These are phyloP conservation scores for Suhomyces terraborum DNA, from an alignment of 1,139 yeast species.

Conservation along the genomic window DNA sequence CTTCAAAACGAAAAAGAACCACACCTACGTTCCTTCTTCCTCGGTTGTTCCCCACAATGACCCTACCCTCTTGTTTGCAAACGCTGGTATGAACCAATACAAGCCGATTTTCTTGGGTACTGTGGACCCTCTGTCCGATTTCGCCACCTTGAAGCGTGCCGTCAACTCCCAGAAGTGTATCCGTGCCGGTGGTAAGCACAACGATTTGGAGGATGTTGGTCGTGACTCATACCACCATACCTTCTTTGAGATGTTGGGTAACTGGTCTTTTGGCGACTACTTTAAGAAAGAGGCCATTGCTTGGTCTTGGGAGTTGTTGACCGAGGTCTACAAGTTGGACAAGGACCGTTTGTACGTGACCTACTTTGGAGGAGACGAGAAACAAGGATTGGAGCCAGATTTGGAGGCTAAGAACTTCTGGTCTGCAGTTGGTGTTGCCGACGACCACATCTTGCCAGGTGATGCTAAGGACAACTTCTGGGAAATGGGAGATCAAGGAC, in stretches of 20 bases:
- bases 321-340: slow-evolving; percentile 77
- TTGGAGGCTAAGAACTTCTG: slow-evolving; percentile 88
- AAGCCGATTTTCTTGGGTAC: slow-evolving; percentile 96
- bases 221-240: slow-evolving; percentile 97
- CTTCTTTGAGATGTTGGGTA: slow-evolving; percentile 98
- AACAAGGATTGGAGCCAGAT: slow-evolving; percentile 87
- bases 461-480: slow-evolving; percentile 90
- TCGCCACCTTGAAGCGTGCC: slow-evolving; percentile 82
- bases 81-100: slow-evolving; percentile 99
- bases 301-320: slow-evolving; percentile 89
- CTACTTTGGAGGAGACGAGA: slow-evolving; percentile 90
- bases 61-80: slow-evolving; percentile 92
- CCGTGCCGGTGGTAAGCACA: slow-evolving; percentile 99
- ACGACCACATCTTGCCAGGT: slow-evolving; percentile 92
- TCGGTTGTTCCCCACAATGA: slow-evolving; percentile 97
- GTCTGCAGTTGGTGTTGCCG: slow-evolving; percentile 85
- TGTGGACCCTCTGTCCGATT: slow-evolving; percentile 90
- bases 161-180: slow-evolving; percentile 96
- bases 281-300: slow-evolving; percentile 91
- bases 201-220: slow-evolving; percentile 98
- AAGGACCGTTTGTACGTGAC: slow-evolving; percentile 86
- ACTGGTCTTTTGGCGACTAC: slow-evolving; percentile 99
- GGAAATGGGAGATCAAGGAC: slow-evolving; percentile 99
- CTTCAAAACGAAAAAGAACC: slow-evolving; percentile 64
- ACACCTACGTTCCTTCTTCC: slow-evolving; percentile 85